Conservation (phyloP, 2,329 filamentous ascomycete species). For the Xylariaceae sp. region DNA sequence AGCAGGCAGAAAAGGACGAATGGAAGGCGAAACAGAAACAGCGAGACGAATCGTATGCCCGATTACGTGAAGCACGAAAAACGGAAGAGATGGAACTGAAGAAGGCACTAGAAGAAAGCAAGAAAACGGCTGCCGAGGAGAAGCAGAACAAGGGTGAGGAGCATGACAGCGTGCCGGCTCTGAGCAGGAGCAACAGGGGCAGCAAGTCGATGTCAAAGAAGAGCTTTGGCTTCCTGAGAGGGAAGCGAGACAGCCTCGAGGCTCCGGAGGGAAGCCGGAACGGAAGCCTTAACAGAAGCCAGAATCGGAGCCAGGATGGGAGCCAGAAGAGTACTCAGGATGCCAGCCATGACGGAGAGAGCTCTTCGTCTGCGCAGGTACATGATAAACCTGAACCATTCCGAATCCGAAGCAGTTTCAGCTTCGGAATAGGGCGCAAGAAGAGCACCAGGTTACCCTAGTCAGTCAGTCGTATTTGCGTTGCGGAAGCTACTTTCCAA, state of each 20-base stretch:
- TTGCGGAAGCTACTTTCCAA: not conserved
- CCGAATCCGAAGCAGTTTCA: constrained; percentile 58
- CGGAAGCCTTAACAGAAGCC: constrained; percentile 28
- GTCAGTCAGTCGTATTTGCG: not conserved
- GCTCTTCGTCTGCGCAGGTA: constrained; percentile 33
- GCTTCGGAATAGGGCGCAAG: constrained; percentile 62
- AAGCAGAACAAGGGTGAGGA: constrained; percentile 54
- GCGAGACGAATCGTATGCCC: constrained; percentile 34
- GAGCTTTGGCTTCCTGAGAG: constrained; percentile 62
- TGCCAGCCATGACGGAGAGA: constrained; percentile 18
- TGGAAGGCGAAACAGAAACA: constrained; percentile 42
- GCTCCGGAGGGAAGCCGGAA: constrained; percentile 30
- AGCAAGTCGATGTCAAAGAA: constrained; percentile 77
- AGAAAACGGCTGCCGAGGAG: constrained; percentile 51
- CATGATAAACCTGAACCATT: constrained; percentile 26
- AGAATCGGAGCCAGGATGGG: constrained; percentile 33
- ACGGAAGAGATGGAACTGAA: constrained; percentile 50
- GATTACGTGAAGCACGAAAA: constrained; percentile 36
- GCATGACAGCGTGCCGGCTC: constrained; percentile 33
- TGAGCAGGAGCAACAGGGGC: constrained; percentile 63
- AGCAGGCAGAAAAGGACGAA: constrained; percentile 42
- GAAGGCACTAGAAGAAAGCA: constrained; percentile 54
- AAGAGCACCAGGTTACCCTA: constrained; percentile 54
- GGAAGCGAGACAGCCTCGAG: constrained; percentile 34
- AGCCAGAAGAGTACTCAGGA: constrained; percentile 34